Base-by-base conservation (phyloP, 1,284 basidiomycete species). In the Fomitopsis pinicola region DNA sequence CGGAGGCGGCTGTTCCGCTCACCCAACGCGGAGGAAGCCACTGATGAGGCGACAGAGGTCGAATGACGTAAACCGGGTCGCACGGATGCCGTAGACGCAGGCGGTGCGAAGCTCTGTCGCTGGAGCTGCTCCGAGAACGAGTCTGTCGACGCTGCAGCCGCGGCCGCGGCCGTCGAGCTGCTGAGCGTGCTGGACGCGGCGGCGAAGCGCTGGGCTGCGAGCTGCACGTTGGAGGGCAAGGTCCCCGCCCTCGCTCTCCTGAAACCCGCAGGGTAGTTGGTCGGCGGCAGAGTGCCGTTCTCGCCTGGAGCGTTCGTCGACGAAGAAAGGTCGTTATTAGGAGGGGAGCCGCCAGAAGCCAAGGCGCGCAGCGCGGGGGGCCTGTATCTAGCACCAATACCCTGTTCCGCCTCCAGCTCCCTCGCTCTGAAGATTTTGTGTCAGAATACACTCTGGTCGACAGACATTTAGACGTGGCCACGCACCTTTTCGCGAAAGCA, bases 191-290 rank as follows among this genome's bases (percentile, higher is more conserved):
- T 85, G 55, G 86, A 84, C 57, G 87, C 82, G 28, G 87, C 88
- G 42, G 88, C 89, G 73, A 86, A 91, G 64, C 88, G 86, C 74
- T 93, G 90, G 55, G 91, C 90, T 61, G 90, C 91, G 67, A 93
- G 87, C 73, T 91, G 89, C 59, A 93, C 89, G 73, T 93, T 92
- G 69, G 91, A 92, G 78, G 91, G 91, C 71, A 93, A 83, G 82
- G 91, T 93, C 66, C 91, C 91, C 68, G 91, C 91, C 86, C 91
- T 90, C 71, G 91, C 90, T 81, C 91, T 88, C 80, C 89, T 87
- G 73, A 91, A 92, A 65, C 88, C 88, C 63, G 88, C 81, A 62
- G 89, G 88, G 72, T 84, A 91, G 77, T 85, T 88, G 73, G 86
- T 81, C 64, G 88, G 84, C 69, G 87, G 79, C 69, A 87, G 74